Base-by-base conservation (phyloP, 169 alveolate genomes). In the Cryptosporidium muris region DNA sequence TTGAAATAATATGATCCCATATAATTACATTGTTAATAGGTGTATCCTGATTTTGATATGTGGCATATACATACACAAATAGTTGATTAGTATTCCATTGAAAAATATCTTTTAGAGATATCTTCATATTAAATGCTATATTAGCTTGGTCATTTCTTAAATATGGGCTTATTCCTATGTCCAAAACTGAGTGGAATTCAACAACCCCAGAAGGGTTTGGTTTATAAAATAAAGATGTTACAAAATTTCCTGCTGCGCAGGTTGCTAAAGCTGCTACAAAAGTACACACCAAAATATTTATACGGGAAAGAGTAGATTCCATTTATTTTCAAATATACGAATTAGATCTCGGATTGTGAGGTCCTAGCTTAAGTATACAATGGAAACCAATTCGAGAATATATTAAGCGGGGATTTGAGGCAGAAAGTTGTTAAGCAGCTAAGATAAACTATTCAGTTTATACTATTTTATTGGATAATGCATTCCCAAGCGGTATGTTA, bases 41-140 rank as follows among this genome's bases (percentile, higher is more conserved):
- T 51, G 81, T 43, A 74, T 67, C 47, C n/a, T 81, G 81, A 58
- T 81, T 81, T 48, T 82, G 81, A 66, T 89, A 89, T 16, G 74
- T 51, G 14, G 68, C 92, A 11, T 63, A 66, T 11, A 89, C 81
- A 54, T 66, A 89, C 14, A 82, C 54, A 45, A 80, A 89, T 52
- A 89, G 52, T 82, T 82, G 92, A 47, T 89, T 82, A 37, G 90
- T 81, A 58, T 89, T 89, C 92, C 92, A 89, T 47, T 82, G 80
- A 38, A 80, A 66, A 1, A 52, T 49, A 6, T 82, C 66, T 37
- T 81, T 45, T 43, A 89, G 82, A 42, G 82, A 88, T 4, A 88
- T 88, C 63, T 82, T 47, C 4, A 89, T 80, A 80, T 89, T 66
- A 51, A 89, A 45, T 7, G 90, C 81, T 53, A 89, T 42, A 36